Evolutionary conservation across 2,329 filamentous ascomycete species (phyloP).

Genomic region (Lasiodiplodia gonubiensis): DNA sequence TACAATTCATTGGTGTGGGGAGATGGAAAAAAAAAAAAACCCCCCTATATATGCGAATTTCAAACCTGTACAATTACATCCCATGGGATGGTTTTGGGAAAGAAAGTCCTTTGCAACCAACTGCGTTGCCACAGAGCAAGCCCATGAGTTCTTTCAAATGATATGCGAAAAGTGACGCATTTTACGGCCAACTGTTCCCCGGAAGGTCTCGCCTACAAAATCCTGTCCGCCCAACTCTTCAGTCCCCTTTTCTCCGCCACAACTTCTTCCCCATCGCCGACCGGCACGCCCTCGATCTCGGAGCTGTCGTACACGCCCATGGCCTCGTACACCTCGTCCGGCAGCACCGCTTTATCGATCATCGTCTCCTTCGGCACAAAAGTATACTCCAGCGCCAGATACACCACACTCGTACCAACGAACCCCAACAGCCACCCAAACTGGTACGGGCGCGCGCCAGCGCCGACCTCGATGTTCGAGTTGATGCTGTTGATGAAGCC

Average conservation of each 20-base stretch:
- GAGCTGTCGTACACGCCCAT: slow-evolving; percentile 35
- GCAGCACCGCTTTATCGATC: slow-evolving; percentile 48
- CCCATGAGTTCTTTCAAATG: too few species aligned
- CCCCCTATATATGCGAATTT: too few species aligned
- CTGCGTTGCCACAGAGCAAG: too few species aligned
- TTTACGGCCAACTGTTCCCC: not conserved
- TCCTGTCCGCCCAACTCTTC: slow-evolving; percentile 41
- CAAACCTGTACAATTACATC: too few species aligned
- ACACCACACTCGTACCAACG: slow-evolving; percentile 60
- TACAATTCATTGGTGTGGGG: too few species aligned
- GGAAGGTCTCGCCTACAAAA: slow-evolving; percentile 42
- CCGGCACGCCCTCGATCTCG: slow-evolving; percentile 35
- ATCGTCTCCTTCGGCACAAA: slow-evolving; percentile 60
- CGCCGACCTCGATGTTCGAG: slow-evolving; percentile 47
- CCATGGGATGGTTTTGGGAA: too few species aligned
- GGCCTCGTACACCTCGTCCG: slow-evolving; percentile 47
- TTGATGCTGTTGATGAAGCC: slow-evolving; percentile 58
- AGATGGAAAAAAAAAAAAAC: too few species aligned
- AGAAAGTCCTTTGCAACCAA: too few species aligned
- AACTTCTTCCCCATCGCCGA: slow-evolving; percentile 31
- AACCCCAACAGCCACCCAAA: slow-evolving; percentile 73
- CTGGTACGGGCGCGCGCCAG: slow-evolving; percentile 62
- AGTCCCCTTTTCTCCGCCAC: slow-evolving; percentile 41
- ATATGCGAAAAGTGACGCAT: not conserved
- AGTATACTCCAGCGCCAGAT: slow-evolving; percentile 55